Evolutionary conservation across 495 filamentous ascomycete species (phyloP).

Genomic region (Trichocladium antarcticum): DNA sequence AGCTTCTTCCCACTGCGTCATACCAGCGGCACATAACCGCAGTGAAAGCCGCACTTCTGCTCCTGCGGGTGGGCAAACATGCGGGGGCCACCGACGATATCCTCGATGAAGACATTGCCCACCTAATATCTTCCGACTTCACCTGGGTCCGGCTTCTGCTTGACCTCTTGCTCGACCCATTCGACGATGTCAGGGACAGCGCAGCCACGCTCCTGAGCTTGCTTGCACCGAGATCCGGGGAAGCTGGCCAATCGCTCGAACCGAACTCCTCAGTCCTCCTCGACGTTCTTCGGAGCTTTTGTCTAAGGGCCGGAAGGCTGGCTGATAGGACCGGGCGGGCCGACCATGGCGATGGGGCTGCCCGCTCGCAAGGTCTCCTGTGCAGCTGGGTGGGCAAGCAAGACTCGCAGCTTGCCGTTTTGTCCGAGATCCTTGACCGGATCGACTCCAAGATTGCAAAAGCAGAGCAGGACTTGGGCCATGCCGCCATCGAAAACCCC

Average conservation of each 20-base stretch:
- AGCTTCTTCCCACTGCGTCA: conserved; percentile 63
- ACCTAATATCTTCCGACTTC: conserved; percentile 13
- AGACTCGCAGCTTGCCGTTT: conserved; percentile 32
- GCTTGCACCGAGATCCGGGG: conserved; percentile 21
- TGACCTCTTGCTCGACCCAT: conserved; percentile 76
- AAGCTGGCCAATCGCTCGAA: not conserved
- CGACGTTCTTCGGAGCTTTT: conserved; percentile 28
- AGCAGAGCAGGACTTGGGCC: conserved; percentile 46
- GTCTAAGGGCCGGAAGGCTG: conserved; percentile 44
- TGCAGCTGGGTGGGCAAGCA: conserved; percentile 33
- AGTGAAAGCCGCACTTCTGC: conserved; percentile 50
- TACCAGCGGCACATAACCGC: conserved; percentile 83
- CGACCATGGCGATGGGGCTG: conserved; percentile 77
- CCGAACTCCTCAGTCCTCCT: conserved; percentile 9
- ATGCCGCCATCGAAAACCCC: conserved; percentile 51
- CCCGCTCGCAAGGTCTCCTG: conserved; percentile 47
- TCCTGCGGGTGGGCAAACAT: conserved; percentile 44
- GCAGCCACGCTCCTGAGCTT: conserved; percentile 49
- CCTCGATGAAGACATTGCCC: conserved; percentile 18
- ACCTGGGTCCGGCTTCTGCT: conserved; percentile 54
- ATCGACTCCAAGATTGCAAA: conserved; percentile 48
- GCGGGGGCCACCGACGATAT: conserved; percentile 19
- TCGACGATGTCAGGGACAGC: conserved; percentile 74
- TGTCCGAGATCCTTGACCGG: conserved; percentile 35
- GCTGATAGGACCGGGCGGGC: conserved; percentile 59